Conservation (phyloP, 208 protist genomes). For the Eutreptiella sp. region DNA sequence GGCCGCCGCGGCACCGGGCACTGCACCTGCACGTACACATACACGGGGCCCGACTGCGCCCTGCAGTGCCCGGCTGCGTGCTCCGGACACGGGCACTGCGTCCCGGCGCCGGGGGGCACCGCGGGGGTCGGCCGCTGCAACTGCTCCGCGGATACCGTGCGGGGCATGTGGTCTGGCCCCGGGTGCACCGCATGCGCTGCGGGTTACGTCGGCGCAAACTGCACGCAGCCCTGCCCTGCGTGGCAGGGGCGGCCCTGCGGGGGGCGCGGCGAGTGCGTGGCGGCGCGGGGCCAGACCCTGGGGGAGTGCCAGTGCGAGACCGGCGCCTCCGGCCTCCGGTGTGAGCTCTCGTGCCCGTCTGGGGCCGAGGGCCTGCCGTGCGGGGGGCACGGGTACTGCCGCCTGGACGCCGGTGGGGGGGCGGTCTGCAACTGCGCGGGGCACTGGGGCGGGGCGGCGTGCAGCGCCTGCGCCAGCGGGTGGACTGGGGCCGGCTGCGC, state of each 20-base stretch:
- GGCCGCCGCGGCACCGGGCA: constrained; percentile 6
- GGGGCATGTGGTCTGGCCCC: constrained; percentile 8
- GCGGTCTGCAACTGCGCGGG: too few relatives aligned
- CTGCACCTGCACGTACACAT: constrained; percentile 19
- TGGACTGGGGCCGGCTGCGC: constrained; percentile 9
- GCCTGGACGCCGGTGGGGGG: too few relatives aligned
- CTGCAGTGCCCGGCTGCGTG: constrained; percentile 1
- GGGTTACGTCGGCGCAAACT: constrained; percentile 15
- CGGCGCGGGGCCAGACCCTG: too few relatives aligned
- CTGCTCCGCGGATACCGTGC: neutral
- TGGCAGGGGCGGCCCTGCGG: too few relatives aligned
- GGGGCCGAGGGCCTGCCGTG: too few relatives aligned
- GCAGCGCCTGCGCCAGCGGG: constrained; percentile 6
- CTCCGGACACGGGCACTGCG: neutral
- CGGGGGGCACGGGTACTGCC: too few relatives aligned
- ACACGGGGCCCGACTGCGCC: constrained; percentile 15
- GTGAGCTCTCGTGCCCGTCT: too few relatives aligned
- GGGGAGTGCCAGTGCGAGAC: too few relatives aligned
- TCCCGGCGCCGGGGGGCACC: neutral
- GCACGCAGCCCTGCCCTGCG: constrained; percentile 7
- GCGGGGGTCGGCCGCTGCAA: constrained; percentile 13
- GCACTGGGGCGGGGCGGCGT: too few relatives aligned
- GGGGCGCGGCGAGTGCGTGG: too few relatives aligned
- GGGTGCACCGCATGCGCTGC: constrained; percentile 11
- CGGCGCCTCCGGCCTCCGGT: too few relatives aligned